Evolutionary conservation across 495 filamentous ascomycete genomes (phyloP).

Genomic region (Penicillium paxilli): DNA sequence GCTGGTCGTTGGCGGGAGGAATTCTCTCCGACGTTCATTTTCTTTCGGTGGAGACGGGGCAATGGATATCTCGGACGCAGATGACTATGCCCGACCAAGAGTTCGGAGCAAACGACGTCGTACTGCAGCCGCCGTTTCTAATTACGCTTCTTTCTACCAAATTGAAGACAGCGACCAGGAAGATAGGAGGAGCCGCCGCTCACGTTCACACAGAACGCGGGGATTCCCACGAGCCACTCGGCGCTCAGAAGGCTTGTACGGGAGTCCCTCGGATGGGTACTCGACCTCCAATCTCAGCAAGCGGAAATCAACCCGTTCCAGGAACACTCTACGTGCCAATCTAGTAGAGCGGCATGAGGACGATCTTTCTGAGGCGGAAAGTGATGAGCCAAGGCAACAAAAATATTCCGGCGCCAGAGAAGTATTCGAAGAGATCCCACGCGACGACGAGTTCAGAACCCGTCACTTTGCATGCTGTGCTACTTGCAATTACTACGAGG

Average conservation of each 20-base stretch:
- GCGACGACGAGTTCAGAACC: conserved; percentile 59
- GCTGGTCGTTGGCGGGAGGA: not conserved
- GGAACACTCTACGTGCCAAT: conserved; percentile 39
- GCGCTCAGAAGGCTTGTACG: conserved; percentile 10
- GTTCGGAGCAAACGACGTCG: not conserved
- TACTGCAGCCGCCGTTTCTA: not conserved
- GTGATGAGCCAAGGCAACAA: conserved; percentile 47
- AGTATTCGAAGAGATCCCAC: conserved; percentile 56
- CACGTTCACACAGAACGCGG: not conserved
- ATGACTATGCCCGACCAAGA: not conserved
- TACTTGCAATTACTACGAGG: conserved; percentile 59
- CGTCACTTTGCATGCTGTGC: conserved; percentile 73
- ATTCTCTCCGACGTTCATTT: not conserved
- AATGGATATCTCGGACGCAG: not conserved
- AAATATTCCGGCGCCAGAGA: conserved; percentile 63
- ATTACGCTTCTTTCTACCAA: conserved; percentile 4
- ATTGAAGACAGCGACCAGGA: not conserved
- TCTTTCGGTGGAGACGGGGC: conserved; percentile 8
- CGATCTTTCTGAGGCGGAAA: conserved; percentile 62
- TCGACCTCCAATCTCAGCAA: conserved; percentile 7
- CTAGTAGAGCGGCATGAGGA: conserved; percentile 69
- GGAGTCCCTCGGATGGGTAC: conserved; percentile 4
- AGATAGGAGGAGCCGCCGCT: not conserved
- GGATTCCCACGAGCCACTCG: not conserved
- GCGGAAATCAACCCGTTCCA: conserved; percentile 30